Evolutionary conservation across 2,329 filamentous ascomycete species (phyloP).

Genomic region (Venturiaceae sp.): DNA sequence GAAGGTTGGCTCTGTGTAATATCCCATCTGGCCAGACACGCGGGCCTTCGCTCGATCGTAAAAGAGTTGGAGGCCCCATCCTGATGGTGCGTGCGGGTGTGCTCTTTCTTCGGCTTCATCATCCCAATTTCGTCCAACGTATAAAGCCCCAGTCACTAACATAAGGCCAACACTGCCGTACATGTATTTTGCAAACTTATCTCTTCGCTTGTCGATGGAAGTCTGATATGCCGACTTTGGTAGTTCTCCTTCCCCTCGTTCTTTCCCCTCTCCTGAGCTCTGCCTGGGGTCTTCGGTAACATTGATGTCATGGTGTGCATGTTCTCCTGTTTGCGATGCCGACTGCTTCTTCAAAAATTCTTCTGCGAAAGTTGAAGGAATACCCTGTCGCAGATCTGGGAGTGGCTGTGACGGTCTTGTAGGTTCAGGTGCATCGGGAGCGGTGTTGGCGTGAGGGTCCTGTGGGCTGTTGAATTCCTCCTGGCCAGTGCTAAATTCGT

Average conservation of each 20-base stretch:
- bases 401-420: conserved; percentile 40
- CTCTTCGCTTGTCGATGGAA: conserved; percentile 74
- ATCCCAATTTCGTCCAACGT: conserved; percentile 84
- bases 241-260: conserved; percentile 53
- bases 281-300: conserved; percentile 12
- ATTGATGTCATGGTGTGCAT: conserved; percentile 10
- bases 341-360: conserved; percentile 48
- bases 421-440: neutral
- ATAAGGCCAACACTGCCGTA: conserved; percentile 53
- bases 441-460: conserved; percentile 22
- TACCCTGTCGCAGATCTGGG: conserved; percentile 87
- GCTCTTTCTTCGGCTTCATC: conserved; percentile 58
- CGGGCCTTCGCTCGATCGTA: conserved; percentile 73
- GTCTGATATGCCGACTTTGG: conserved; percentile 80
- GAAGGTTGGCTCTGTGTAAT: conserved; percentile 95
- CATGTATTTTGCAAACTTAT: conserved; percentile 64
- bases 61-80: conserved; percentile 67
- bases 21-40: conserved; percentile 65
- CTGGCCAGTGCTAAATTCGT: conserved; percentile 19
- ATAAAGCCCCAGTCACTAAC: conserved; percentile 52
- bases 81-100: conserved; percentile 65
- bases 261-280: conserved; percentile 36
- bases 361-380: conserved; percentile 79
- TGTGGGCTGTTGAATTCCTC: conserved; percentile 25
- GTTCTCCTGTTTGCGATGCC: conserved; percentile 5